These are phyloP conservation scores for Rhodofomes roseus DNA, from an alignment of 1,284 basidiomycete species.

Conservation along the genomic window DNA sequence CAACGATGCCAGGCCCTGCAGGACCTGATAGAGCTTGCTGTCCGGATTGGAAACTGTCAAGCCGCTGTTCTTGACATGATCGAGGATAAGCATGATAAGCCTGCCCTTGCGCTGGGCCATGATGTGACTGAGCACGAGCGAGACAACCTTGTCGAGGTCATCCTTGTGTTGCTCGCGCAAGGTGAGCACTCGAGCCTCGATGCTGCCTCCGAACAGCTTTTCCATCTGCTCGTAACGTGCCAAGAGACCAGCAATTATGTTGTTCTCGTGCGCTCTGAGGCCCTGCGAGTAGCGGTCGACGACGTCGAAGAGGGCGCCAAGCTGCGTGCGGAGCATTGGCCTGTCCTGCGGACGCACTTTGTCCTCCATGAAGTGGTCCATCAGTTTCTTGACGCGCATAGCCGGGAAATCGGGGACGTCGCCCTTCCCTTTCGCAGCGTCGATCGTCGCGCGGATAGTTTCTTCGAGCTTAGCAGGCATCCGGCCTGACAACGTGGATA, in stretches of 20 bases:
- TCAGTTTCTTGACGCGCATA: conserved; percentile 73
- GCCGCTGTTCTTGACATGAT: conserved; percentile 80
- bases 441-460: conserved; percentile 76
- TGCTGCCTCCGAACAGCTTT: conserved; percentile 88
- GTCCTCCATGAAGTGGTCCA: conserved; percentile 85
- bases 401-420: conserved; percentile 84
- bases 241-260: conserved; percentile 70
- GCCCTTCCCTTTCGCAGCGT: conserved; percentile 68
- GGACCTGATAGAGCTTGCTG: conserved; percentile 64
- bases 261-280: conserved; percentile 84
- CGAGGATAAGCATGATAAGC: conserved; percentile 82
- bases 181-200: conserved; percentile 88
- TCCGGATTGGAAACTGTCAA: conserved; percentile 75
- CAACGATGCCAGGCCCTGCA: conserved; percentile 78
- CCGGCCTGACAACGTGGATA: conserved; percentile 90
- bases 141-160: conserved; percentile 85
- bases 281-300: conserved; percentile 84
- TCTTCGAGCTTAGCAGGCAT: conserved; percentile 94
- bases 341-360: conserved; percentile 79
- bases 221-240: conserved; percentile 82
- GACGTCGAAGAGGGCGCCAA: conserved; percentile 72
- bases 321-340: conserved; percentile 70
- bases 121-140: conserved; percentile 90
- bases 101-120: conserved; percentile 93
- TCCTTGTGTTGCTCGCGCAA: conserved; percentile 93